Base-by-base conservation (phyloP, 352 stramenopile species). In the Phytophthora pini region DNA sequence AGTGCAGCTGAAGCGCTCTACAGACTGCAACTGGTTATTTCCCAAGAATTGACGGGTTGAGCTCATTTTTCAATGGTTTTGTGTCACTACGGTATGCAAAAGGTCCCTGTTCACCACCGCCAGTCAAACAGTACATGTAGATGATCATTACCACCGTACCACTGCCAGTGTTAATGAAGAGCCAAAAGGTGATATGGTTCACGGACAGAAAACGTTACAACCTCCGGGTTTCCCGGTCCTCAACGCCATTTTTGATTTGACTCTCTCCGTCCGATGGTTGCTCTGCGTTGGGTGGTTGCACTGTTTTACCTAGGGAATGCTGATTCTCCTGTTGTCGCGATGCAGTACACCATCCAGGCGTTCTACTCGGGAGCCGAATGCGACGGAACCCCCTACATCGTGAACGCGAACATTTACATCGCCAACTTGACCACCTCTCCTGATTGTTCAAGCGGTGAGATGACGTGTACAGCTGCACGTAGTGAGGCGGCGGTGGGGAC, bases 281-380 rank as follows among this genome's bases (percentile, higher is more conserved):
- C n/a, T 15, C 26, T 20, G 6, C 20, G 41, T 9, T 47, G 41
- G 41, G 36, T 41, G 15, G 7, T 7, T 29, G 22, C 22, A 27
- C 17, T 47, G 41, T 11, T 47, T 7, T 29, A 15, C 41, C 3
- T 47, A 7, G 5, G 29, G 29, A 34, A 34, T 34, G 29, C 29
- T 24, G 17, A 3, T 0, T 47, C 22, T 47, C 41, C n/a, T 5
- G 41, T 47, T 15, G 1, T 22, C 12, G n/a, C 41, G 26, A 27
- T 27, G 41, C 17, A 47, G 17, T 56, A 56, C 49, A 38, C 34
- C 20, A 47, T 47, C 20, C 27, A 56, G 24, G 34, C 49, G 6
- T 56, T 47, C 36, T 56, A 56, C 22, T 40, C 49, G 4, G 49
- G 49, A 8, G 40, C 49, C 1, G 11, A 10, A 10, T 56, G 49